Evolutionary conservation across 495 filamentous ascomycete genomes (phyloP).

Genomic region (Pyrenopolyporus hunteri): DNA sequence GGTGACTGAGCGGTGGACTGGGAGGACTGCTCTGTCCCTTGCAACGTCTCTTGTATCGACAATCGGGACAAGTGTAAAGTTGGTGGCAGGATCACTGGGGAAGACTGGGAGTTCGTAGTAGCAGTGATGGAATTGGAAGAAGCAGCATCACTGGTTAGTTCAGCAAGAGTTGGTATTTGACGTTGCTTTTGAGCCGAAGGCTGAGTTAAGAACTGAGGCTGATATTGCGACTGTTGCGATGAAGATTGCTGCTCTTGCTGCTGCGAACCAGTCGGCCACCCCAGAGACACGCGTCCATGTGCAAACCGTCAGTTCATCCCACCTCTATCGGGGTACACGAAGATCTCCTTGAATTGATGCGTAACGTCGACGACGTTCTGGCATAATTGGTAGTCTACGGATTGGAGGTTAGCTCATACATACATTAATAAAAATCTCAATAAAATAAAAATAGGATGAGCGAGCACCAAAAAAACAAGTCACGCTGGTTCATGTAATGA

Average conservation of each 20-base stretch:
- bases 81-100: conserved; percentile 20
- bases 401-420: too few species aligned
- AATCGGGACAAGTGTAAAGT: conserved; percentile 25
- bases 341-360: conserved; percentile 78
- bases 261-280: conserved; percentile 41
- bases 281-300: conserved; percentile 43
- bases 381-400: conserved; percentile 75
- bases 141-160: conserved; percentile 18
- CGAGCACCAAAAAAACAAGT: too few species aligned
- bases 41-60: conserved; percentile 27
- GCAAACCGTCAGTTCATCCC: conserved; percentile 44
- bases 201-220: conserved; percentile 16
- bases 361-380: conserved; percentile 88
- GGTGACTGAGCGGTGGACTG: conserved; percentile 7
- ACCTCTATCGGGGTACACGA: conserved; percentile 38
- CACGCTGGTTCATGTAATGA: too few species aligned
- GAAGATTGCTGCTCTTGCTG: conserved; percentile 17
- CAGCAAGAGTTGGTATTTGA: conserved; percentile 19
- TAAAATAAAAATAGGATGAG: conserved; percentile 6
- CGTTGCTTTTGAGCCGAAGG: conserved; percentile 17
- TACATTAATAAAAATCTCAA: too few species aligned
- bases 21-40: conserved; percentile 26
- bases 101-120: conserved; percentile 16
- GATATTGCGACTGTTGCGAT: conserved; percentile 27
- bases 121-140: conserved; percentile 5